phyloP scores from a whole-genome alignment of 2,329 filamentous ascomycete species.

The Blastomyces emzantsi region DNA sequence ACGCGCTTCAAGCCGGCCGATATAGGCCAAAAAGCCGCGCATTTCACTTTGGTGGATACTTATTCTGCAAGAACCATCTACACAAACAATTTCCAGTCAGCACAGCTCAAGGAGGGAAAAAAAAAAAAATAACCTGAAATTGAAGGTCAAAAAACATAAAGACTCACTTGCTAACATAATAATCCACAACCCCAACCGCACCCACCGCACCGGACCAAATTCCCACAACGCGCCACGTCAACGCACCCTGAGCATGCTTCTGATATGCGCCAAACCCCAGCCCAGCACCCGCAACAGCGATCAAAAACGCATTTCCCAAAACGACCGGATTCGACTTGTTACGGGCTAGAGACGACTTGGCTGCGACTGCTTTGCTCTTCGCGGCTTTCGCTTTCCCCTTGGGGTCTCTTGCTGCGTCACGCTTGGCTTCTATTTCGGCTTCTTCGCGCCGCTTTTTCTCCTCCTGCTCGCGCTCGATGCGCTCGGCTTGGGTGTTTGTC shows the following conservation, averaged over 20 bases:
- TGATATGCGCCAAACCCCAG: conserved; percentile 41
- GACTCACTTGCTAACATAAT: conserved; percentile 43
- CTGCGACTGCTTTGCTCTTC: conserved; percentile 37
- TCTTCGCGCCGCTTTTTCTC: conserved; percentile 22
- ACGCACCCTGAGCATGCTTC: conserved; percentile 37
- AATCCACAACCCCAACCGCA: conserved; percentile 38
- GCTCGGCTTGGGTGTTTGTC: conserved; percentile 39
- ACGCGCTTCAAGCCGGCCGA: background rate
- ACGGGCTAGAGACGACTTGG: conserved; percentile 22
- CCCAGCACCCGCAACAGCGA: conserved; percentile 34
- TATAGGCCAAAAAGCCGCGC: background rate
- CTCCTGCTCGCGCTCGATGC: conserved; percentile 35
- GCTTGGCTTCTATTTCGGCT: conserved; percentile 22
- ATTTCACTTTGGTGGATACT: conserved; percentile 41
- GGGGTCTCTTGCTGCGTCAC: conserved; percentile 13
- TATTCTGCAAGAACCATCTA: conserved; percentile 45
- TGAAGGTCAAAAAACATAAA: conserved; percentile 1
- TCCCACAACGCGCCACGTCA: conserved; percentile 40
- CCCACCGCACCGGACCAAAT: conserved; percentile 37
- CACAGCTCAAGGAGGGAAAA: background rate
- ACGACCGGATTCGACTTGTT: conserved; percentile 42
- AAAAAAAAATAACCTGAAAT: background rate
- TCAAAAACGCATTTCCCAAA: conserved; percentile 38
- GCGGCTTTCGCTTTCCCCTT: conserved; percentile 28
- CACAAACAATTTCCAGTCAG: background rate